phyloP scores from a whole-genome alignment of 2,329 filamentous ascomycete species.

The Pseudogymnoascus sp. region DNA sequence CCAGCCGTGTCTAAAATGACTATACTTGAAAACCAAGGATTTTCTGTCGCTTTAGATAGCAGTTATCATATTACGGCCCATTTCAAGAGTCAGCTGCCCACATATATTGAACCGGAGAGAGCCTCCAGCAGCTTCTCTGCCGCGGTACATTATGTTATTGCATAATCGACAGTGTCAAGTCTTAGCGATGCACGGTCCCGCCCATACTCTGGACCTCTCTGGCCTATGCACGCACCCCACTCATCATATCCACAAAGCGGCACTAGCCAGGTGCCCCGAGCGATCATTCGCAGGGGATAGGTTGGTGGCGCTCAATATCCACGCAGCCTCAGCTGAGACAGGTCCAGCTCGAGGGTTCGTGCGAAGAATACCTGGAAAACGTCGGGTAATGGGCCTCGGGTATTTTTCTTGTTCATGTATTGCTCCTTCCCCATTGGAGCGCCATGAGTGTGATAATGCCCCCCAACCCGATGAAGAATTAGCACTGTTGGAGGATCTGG shows the following conservation, averaged over 20 bases:
- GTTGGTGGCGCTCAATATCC: background rate
- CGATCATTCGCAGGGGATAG: conserved; percentile 4
- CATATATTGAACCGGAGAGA: background rate
- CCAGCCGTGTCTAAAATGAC: background rate
- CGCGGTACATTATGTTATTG: background rate
- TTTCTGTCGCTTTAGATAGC: background rate
- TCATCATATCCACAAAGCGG: background rate
- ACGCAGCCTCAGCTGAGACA: background rate
- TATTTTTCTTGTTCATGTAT: background rate
- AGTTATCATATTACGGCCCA: background rate
- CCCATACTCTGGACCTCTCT: background rate
- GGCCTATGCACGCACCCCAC: background rate
- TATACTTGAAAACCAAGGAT: background rate
- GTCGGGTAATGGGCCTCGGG: background rate
- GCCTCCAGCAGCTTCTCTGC: background rate
- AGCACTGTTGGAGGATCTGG: background rate
- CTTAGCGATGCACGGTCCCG: background rate
- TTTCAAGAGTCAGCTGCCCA: background rate
- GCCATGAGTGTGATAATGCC: background rate
- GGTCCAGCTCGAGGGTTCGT: background rate
- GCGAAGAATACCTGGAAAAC: conserved; percentile 1
- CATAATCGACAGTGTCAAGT: background rate
- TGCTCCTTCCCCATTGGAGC: background rate
- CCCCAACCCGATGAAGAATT: background rate
- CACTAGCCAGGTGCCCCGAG: background rate